These are phyloP conservation scores for Kurtzmaniella quercitrusa DNA, from an alignment of 1,139 yeast genomes.

Conservation along the genomic window DNA sequence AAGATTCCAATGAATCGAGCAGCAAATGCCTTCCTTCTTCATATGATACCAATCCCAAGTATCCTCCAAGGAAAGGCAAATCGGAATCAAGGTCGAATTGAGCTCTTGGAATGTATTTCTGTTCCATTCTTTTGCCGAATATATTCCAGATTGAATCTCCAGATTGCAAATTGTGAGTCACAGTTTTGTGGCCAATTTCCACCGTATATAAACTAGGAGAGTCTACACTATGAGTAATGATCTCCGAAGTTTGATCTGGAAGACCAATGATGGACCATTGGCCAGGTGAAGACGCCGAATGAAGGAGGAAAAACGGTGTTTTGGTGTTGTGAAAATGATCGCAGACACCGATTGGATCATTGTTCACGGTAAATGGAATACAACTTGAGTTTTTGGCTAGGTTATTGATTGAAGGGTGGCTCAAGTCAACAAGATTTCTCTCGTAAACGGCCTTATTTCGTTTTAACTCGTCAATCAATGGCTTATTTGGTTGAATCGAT, in stretches of 20 bases:
- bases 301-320: slow-evolving; percentile 52
- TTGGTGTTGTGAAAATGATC: slow-evolving; percentile 28
- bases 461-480: neutral
- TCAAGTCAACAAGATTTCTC: neutral
- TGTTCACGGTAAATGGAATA: slow-evolving; percentile 14
- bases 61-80: slow-evolving; percentile 85
- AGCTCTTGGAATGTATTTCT: slow-evolving; percentile 18
- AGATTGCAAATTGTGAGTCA: slow-evolving; percentile 9
- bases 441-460: neutral
- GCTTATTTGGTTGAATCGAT: slow-evolving; percentile 1
- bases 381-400: neutral
- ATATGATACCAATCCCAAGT: slow-evolving; percentile 79
- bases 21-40: slow-evolving; percentile 66
- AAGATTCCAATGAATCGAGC: slow-evolving; percentile 26
- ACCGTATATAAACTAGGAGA: slow-evolving; percentile 17
- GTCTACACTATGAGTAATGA: slow-evolving; percentile 64
- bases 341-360: slow-evolving; percentile 41
- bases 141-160: slow-evolving; percentile 20
- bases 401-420: neutral
- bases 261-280: slow-evolving; percentile 84
- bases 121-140: slow-evolving; percentile 20
- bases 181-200: slow-evolving; percentile 11
- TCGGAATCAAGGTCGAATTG: slow-evolving; percentile 18
- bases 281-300: slow-evolving; percentile 79
- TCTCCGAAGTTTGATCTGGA: slow-evolving; percentile 51